Evolutionary conservation across 352 stramenopile genomes (phyloP), one percentile per base, ranked within the genome.

Genomic region (Phytopythium oedochilum): DNA sequence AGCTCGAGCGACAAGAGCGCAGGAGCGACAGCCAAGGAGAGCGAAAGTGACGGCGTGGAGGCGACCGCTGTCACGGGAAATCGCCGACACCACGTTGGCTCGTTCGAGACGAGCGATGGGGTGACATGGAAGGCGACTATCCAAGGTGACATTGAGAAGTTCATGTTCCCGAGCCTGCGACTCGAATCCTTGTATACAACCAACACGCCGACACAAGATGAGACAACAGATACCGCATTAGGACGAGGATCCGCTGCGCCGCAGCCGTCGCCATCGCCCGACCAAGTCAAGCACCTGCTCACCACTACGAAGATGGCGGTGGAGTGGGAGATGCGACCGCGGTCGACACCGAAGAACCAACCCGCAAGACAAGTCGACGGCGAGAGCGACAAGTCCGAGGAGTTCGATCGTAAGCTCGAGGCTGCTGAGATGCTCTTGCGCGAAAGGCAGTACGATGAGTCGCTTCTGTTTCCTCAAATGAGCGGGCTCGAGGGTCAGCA

Each of bases 121-220:
- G 31, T 23, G 14, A 80, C 71, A 49, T 87, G 78, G 78, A 85
- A 78, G 11, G 78, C 78, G 12, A 65, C 71, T 0, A 74, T 89
- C 31, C 67, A 79, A 4, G 75, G 76, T 26, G 60, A 87, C 53
- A 70, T 89, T 5, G 78, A 87, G 34, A 78, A 77, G 50, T 87
- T 89, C 66, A 87, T 89, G 78, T 89, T 87, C 51, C 78, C 78
- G 7, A 87, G 75, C 64, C 59, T 89, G 25, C 66, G 74, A 0
- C 64, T 89, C 18, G 78, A 89, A 35, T 53, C 56, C 1, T 22
- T 86, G 23, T 89, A 86, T 38, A 26, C 60, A 5, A 54, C 62
- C 18, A 35, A 55, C 3, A n/a, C n/a, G n/a, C n/a, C n/a, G n/a
- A n/a, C n/a, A n/a, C n/a, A n/a, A n/a, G n/a, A n/a, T n/a, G n/a